phyloP scores from a whole-genome alignment of 139 green algal species.

The Astrephomene gubernaculifera region DNA sequence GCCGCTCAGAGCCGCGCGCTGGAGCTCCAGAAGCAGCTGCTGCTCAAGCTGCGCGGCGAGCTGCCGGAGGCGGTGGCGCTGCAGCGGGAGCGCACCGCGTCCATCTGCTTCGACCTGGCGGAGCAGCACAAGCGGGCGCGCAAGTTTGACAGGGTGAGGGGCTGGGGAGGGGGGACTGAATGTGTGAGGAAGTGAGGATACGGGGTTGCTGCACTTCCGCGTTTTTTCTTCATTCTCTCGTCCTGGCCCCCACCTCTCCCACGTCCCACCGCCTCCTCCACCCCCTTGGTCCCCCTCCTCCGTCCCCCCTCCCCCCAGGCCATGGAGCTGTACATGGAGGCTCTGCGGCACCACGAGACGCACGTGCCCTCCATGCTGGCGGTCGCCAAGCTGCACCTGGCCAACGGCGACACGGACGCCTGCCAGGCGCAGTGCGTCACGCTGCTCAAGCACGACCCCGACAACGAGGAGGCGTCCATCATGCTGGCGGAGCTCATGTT shows the following conservation, averaged over 20 bases:
- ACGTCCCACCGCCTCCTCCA: background rate
- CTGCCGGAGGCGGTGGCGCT: conserved; percentile 51
- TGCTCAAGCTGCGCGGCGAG: conserved; percentile 58
- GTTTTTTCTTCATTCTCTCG: background rate
- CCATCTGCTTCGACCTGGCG: conserved; percentile 73
- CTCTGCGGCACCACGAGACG: conserved; percentile 56
- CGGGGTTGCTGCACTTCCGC: background rate
- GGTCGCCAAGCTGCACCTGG: conserved; percentile 70
- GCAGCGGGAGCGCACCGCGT: conserved; percentile 62
- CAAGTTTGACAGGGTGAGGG: conserved; percentile 60
- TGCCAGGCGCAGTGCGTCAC: conserved; percentile 65
- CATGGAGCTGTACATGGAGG: conserved; percentile 66
- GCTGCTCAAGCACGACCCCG: conserved; percentile 75
- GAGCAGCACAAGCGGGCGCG: conserved; percentile 54
- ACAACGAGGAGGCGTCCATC: conserved; percentile 78
- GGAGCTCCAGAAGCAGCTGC: conserved; percentile 59
- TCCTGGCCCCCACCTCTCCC: background rate
- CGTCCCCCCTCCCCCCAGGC: conserved; percentile 54
- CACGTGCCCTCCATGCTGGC: conserved; percentile 64
- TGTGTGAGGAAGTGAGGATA: background rate
- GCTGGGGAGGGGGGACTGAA: background rate
- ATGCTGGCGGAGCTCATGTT: conserved; percentile 90
- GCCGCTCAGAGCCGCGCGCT: conserved; percentile 50
- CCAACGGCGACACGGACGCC: conserved; percentile 64
- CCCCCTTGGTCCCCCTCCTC: background rate